These are phyloP conservation scores for Malassezia sp. DNA, from an alignment of 1,284 basidiomycete species.

Conservation along the genomic window DNA sequence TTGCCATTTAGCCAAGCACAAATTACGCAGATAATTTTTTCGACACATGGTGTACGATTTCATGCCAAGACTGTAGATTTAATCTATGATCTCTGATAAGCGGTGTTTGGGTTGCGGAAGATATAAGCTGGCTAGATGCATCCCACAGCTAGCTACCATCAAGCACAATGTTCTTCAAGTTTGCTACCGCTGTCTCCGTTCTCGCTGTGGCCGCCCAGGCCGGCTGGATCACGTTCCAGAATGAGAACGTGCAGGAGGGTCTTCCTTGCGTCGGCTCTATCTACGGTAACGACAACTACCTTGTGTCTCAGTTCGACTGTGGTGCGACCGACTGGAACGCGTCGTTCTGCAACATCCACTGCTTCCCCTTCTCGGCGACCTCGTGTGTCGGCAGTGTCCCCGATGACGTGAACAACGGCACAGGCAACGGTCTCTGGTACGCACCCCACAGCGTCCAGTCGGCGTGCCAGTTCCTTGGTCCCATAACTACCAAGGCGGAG, in stretches of 20 bases:
- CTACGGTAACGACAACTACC: conserved; percentile 11
- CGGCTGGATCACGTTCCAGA: conserved; percentile 11
- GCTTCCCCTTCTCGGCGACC: conserved; percentile 9
- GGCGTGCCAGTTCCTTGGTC: conserved; percentile 7
- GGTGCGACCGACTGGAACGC: conserved; percentile 11
- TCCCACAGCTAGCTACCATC: too few species aligned
- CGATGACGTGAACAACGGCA: not conserved
- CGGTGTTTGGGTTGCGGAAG: too few species aligned
- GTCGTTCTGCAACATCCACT: conserved; percentile 11
- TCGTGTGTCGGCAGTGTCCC: conserved; percentile 3
- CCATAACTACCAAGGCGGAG: not conserved
- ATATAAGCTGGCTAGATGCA: too few species aligned
- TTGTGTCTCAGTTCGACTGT: conserved; percentile 11
- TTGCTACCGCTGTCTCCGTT: not conserved
- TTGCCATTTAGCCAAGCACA: too few species aligned
- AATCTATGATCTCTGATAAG: too few species aligned
- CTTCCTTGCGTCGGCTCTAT: conserved; percentile 7
- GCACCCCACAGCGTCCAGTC: conserved; percentile 5
- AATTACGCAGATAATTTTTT: too few species aligned
- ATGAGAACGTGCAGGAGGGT: conserved; percentile 10
- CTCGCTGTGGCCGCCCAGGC: not conserved
- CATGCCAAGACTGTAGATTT: too few species aligned
- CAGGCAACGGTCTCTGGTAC: conserved; percentile 9
- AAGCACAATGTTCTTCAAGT: not conserved
- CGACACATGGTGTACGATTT: too few species aligned